Evolutionary conservation across 345 rosid genomes (phyloP), one percentile per base, ranked within the genome.

Genomic region (Populus simonii): DNA sequence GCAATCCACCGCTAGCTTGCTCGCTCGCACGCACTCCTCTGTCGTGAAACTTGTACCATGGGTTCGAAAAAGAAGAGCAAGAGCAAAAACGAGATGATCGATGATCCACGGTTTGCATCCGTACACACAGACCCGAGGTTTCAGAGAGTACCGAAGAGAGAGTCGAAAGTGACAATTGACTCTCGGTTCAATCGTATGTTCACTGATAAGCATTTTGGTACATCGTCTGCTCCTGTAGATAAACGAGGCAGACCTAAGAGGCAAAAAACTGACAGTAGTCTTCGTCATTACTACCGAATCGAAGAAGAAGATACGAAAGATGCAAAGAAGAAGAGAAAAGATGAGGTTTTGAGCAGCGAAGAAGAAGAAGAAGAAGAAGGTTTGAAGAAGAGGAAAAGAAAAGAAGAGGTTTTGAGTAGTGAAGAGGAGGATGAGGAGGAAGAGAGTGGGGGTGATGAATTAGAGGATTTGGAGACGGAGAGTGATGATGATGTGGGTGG

Each of bases 91-190:
- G 80, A 84, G 66, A 74, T 90, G 76, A 86, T 93, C 27, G 72
- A 78, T 20, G 99, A 96, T 66, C 79, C 91, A 31, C 84, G 99
- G 80, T 96, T 93, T 76, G 82, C 92, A 16, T 80, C 86, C 45
- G 86, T 88, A 35, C 94, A 90, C 82, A 85, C 89, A 15, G 99
- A 92, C 82, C 99, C 98, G 51, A 83, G 95, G 79, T 96, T 96
- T 81, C 96, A 89, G 88, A 92, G 78, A n/a, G 85, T 85, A 23
- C 90, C 92, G 7, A 88, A 80, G 86, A 91, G 86, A 53, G 87
- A 90, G 18, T 62, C 90, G 1, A 96, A 92, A 83, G 94, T 93
- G 4, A 61, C 83, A 8, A 89, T 96, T 45, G 99, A 96, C 76
- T 86, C 92, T 66, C 91, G 99, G 15, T 96, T 96, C 84, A 33